phyloP scores from a whole-genome alignment of 306 rosid genomes.

The Cucumis cinereus region DNA sequence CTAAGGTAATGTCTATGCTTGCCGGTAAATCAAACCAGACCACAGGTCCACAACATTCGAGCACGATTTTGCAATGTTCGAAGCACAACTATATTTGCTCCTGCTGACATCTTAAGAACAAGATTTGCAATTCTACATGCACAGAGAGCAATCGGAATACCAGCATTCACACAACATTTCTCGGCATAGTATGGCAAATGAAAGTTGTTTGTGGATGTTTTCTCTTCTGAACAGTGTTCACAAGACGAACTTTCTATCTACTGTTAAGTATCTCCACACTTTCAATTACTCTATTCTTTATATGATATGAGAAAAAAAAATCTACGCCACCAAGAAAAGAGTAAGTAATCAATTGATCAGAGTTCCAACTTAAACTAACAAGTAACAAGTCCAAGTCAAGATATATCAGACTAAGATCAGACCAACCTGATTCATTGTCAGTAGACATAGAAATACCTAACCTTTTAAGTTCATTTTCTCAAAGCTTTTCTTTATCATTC shows the following conservation, averaged over 20 bases:
- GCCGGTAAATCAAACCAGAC: background rate
- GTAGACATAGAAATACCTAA: background rate
- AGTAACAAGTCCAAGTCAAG: background rate
- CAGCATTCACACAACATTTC: background rate
- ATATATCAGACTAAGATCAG: background rate
- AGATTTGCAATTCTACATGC: background rate
- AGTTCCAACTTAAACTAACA: background rate
- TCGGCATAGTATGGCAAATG: background rate
- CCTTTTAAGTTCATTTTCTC: constrained; percentile 14
- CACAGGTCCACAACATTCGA: background rate
- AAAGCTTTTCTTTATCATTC: constrained; percentile 37
- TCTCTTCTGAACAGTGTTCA: background rate
- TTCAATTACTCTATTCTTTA: background rate
- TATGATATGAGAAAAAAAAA: background rate
- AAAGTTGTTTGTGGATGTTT: background rate
- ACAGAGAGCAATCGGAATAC: background rate
- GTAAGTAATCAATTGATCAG: background rate
- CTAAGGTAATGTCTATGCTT: background rate
- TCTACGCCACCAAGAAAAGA: background rate
- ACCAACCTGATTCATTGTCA: background rate
- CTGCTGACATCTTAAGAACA: background rate
- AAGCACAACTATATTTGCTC: background rate
- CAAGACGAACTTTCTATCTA: background rate
- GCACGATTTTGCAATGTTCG: background rate
- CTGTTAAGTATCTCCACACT: background rate